phyloP scores from a whole-genome alignment of 306 rosid species.

The Castanea sativa region DNA sequence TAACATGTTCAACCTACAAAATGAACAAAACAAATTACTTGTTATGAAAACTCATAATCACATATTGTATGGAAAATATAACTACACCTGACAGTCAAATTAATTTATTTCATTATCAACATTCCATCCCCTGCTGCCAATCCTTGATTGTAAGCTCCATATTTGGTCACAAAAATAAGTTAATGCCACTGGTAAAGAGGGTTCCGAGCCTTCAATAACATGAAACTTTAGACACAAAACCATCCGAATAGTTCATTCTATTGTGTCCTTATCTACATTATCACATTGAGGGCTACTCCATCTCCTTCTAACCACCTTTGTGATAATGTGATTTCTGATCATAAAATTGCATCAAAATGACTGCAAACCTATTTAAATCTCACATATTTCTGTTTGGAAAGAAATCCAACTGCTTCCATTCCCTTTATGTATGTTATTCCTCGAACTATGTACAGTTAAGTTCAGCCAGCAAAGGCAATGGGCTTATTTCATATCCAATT shows the following conservation, averaged over 20 bases:
- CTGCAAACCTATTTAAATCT: not conserved
- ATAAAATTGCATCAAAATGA: not conserved
- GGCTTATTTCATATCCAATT: not conserved
- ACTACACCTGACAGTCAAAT: not conserved
- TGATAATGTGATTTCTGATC: not conserved
- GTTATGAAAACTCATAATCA: not conserved
- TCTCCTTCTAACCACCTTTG: not conserved
- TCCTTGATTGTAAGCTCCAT: not conserved
- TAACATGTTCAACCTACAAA: conserved; percentile 93
- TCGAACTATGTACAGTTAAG: not conserved
- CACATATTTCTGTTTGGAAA: not conserved
- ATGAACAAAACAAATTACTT: not conserved
- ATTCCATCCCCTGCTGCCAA: not conserved
- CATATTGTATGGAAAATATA: not conserved
- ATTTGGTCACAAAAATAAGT: not conserved
- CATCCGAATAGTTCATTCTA: not conserved
- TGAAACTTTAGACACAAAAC: not conserved
- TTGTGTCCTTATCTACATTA: not conserved
- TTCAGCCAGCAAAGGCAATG: not conserved
- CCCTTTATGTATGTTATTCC: not conserved
- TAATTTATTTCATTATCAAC: not conserved
- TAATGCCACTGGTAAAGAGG: not conserved
- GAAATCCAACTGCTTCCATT: not conserved
- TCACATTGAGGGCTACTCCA: not conserved
- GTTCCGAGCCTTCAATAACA: not conserved